Evolutionary conservation across 2,329 filamentous ascomycete species (phyloP).

Genomic region (Davidsoniella neocaledoniae): DNA sequence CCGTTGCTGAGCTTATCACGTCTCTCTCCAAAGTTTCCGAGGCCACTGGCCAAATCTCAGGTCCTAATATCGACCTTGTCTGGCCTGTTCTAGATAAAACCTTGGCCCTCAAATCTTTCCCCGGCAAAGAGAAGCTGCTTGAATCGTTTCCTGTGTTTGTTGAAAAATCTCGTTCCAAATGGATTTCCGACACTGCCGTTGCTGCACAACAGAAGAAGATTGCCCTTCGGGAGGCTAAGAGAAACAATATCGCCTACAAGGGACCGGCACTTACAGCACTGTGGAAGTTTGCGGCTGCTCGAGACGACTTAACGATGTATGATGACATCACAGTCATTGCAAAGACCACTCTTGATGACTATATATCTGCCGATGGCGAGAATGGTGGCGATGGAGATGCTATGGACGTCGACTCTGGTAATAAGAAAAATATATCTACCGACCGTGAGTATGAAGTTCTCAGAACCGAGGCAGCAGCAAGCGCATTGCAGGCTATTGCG

Average conservation of each 20-base stretch:
- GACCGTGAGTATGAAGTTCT: constrained; percentile 12
- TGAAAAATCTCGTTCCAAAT: constrained; percentile 42
- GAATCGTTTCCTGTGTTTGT: constrained; percentile 66
- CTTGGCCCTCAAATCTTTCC: constrained; percentile 76
- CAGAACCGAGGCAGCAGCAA: constrained; percentile 27
- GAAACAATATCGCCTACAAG: constrained; percentile 74
- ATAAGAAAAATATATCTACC: constrained; percentile 17
- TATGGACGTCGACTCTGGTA: constrained; percentile 51
- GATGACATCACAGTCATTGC: constrained; percentile 53
- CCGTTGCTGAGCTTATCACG: constrained; percentile 56
- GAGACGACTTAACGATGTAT: constrained; percentile 46
- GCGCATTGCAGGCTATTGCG: constrained; percentile 33
- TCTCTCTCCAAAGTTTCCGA: constrained; percentile 45
- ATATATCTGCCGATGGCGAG: constrained; percentile 37
- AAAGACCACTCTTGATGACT: constrained; percentile 41
- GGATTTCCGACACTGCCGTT: constrained; percentile 33
- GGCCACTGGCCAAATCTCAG: constrained; percentile 40
- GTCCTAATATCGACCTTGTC: constrained; percentile 41
- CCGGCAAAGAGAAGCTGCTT: constrained; percentile 75
- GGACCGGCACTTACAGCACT: constrained; percentile 57
- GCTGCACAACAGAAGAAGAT: constrained; percentile 62
- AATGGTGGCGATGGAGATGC: constrained; percentile 34
- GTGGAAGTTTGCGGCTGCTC: constrained; percentile 52
- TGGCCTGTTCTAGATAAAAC: constrained; percentile 78
- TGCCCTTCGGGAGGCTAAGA: constrained; percentile 69